Conservation (phyloP, 2,329 filamentous ascomycete genomes). For the Coleophoma crateriformis region DNA sequence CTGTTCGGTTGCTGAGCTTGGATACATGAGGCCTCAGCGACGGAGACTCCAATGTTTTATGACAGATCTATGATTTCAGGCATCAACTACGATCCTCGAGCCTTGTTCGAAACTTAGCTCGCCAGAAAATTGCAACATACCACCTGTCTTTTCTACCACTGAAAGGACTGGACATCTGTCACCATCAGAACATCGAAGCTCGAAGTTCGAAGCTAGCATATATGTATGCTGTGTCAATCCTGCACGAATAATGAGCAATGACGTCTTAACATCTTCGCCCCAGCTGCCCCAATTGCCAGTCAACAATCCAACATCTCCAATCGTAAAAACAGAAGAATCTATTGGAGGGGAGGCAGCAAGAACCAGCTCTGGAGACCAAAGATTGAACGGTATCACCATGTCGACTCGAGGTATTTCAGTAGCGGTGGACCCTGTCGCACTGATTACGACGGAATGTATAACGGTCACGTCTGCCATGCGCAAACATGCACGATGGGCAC, state of each 20-base stretch:
- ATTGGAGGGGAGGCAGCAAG: conserved; percentile 4
- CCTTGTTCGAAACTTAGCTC: too few species aligned
- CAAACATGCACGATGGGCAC: conserved; percentile 92
- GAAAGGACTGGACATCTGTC: too few species aligned
- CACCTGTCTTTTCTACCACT: too few species aligned
- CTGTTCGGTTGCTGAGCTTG: too few species aligned
- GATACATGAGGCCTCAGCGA: too few species aligned
- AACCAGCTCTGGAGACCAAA: conserved; percentile 2
- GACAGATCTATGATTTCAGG: too few species aligned
- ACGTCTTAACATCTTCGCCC: conserved; percentile 14
- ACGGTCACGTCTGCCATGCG: conserved; percentile 97
- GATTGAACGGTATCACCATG: conserved; percentile 14
- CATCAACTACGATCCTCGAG: too few species aligned
- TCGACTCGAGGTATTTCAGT: conserved; percentile 53
- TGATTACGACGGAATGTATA: conserved; percentile 98
- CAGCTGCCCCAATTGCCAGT: conserved; percentile 9
- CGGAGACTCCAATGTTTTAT: too few species aligned
- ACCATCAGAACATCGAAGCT: too few species aligned
- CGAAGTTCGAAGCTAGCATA: too few species aligned
- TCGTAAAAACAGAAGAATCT: conserved; percentile 7
- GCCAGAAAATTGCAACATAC: too few species aligned
- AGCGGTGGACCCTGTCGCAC: conserved; percentile 81
- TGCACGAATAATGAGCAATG: conserved; percentile 22
- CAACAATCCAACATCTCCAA: conserved; percentile 8
- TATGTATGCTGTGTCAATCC: conserved; percentile 2